Conservation (phyloP, 352 stramenopile species). For the Lagenidium giganteum region DNA sequence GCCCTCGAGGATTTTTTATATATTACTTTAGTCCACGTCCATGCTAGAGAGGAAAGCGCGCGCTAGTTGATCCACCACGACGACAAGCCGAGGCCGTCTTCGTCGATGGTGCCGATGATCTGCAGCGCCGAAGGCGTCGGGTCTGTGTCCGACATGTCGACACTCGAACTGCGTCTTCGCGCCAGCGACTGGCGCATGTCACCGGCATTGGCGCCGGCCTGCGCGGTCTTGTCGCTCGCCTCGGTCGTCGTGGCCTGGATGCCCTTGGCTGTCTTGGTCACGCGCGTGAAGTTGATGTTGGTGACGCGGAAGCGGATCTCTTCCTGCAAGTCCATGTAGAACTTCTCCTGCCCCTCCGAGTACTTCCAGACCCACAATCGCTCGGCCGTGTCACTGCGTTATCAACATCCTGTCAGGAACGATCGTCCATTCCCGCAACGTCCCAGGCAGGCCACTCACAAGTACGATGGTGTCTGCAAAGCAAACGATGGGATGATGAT, state of each 20-base stretch:
- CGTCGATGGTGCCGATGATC: slow-evolving; percentile 72
- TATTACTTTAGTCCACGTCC: no score
- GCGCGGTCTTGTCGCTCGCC: slow-evolving; percentile 36
- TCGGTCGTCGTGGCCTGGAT: slow-evolving; percentile 75
- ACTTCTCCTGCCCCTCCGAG: slow-evolving; percentile 66
- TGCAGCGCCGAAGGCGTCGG: slow-evolving; percentile 70
- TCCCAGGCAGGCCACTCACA: slow-evolving; percentile 30
- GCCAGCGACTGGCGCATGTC: slow-evolving; percentile 57
- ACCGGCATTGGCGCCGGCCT: slow-evolving; percentile 16
- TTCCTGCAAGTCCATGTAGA: slow-evolving; percentile 79
- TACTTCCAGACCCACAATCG: slow-evolving; percentile 77
- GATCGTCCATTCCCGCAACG: background rate
- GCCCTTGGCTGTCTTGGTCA: slow-evolving; percentile 71
- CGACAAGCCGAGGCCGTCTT: slow-evolving; percentile 67
- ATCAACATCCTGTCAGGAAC: no score
- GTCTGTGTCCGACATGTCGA: slow-evolving; percentile 70
- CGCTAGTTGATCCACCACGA: no score
- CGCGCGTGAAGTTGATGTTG: slow-evolving; percentile 76
- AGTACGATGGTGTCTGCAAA: slow-evolving; percentile 73
- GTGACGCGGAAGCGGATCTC: slow-evolving; percentile 77
- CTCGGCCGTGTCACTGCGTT: slow-evolving; percentile 58
- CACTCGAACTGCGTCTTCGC: slow-evolving; percentile 58
- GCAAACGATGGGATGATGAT: slow-evolving; percentile 79
- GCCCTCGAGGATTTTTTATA: no score
- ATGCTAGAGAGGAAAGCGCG: no score